Conservation (phyloP, 352 stramenopile genomes). For the Phytophthora parvispora region DNA sequence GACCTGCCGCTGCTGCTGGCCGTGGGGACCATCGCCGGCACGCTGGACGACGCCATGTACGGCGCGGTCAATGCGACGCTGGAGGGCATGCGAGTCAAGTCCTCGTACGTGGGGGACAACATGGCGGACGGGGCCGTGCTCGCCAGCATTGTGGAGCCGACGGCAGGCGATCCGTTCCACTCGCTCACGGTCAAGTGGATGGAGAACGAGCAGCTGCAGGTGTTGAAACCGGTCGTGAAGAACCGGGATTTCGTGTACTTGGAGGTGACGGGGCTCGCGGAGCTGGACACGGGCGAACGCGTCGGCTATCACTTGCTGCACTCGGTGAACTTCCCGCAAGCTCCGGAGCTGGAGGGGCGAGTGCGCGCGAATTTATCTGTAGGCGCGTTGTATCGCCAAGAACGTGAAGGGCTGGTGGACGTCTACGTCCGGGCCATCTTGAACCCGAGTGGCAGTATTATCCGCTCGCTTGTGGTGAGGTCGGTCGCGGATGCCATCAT, state of each 20-base stretch:
- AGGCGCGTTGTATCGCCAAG: conserved; percentile 52
- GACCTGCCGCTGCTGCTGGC: conserved; percentile 41
- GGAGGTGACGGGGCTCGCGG: conserved; percentile 50
- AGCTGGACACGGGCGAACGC: conserved; percentile 49
- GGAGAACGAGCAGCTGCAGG: conserved; percentile 36
- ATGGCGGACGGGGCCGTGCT: conserved; percentile 56
- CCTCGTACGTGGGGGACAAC: conserved; percentile 55
- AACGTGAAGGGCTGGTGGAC: conserved; percentile 37
- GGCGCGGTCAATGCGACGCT: conserved; percentile 41
- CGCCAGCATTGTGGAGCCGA: conserved; percentile 54
- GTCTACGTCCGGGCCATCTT: conserved; percentile 48
- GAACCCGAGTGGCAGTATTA: conserved; percentile 43
- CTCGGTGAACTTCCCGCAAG: conserved; percentile 56
- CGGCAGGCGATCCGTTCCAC: conserved; percentile 51
- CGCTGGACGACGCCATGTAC: conserved; percentile 57
- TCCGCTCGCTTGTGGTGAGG: conserved; percentile 32
- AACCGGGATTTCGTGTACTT: conserved; percentile 70
- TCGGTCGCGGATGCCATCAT: conserved; percentile 34
- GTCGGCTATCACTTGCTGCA: conserved; percentile 69
- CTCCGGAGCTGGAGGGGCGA: conserved; percentile 30
- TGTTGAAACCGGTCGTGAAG: conserved; percentile 45
- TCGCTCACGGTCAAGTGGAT: conserved; percentile 51
- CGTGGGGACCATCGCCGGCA: conserved; percentile 39
- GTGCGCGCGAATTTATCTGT: conserved; percentile 46
- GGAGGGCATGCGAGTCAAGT: conserved; percentile 45